Percentiles rank a stretch among this genome's conserved stretches.
Evolutionary conservation across 768 basidiomycete species (phyloP).

Genomic region (Porphyrellus cyaneotinctus): DNA sequence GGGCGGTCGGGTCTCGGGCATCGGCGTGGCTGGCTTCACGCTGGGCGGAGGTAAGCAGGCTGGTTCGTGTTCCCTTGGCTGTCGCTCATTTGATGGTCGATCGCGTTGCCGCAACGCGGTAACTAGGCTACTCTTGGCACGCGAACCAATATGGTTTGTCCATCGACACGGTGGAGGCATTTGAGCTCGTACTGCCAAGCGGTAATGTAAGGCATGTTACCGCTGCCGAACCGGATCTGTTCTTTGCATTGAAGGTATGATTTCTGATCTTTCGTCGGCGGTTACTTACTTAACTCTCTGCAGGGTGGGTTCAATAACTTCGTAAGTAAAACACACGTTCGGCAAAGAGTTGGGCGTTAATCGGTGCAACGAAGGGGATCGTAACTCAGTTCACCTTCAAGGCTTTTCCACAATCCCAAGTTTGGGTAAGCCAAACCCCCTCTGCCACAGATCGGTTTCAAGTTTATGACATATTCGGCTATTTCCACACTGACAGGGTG

Average conservation of each 20-base stretch:
- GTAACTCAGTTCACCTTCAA: conserved; percentile 56
- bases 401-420: conserved; percentile 32
- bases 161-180: conserved; percentile 50
- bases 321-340: conserved; percentile 23
- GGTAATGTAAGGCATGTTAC: conserved; percentile 41
- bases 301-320: conserved; percentile 69
- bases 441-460: conserved; percentile 2
- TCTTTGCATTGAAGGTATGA: conserved; percentile 42
- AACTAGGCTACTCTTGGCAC: conserved; percentile 58
- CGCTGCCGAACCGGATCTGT: conserved; percentile 37
- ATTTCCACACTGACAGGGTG: conserved; percentile 38
- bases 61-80: not conserved
- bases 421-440: conserved; percentile 20
- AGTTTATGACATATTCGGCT: conserved; percentile 1
- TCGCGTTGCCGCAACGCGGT: conserved; percentile 8
- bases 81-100: conserved; percentile 2
- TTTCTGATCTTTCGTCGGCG: not conserved
- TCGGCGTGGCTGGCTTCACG: conserved; percentile 56
- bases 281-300: conserved; percentile 4
- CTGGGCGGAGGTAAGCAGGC: conserved; percentile 49
- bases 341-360: conserved; percentile 24
- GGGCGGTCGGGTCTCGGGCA: conserved; percentile 54
- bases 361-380: conserved; percentile 44
- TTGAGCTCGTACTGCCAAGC: conserved; percentile 56
- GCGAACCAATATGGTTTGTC: conserved; percentile 59